Conservation (phyloP, 1,139 yeast species). For the Magnusiomyces tetraspermus region DNA sequence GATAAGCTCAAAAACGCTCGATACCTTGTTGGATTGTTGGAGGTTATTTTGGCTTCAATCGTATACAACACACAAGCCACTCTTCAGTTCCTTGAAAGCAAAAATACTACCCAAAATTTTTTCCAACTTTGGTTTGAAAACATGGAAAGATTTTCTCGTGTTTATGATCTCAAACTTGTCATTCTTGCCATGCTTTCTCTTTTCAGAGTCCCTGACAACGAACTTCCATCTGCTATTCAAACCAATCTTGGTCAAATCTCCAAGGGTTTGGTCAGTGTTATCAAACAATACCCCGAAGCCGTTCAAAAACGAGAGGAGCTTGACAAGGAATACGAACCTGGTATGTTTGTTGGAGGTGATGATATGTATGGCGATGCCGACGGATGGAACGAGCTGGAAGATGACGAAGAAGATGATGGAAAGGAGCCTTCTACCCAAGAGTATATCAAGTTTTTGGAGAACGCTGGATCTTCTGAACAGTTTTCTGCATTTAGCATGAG, state of each 20-base stretch:
- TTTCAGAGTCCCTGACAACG: slow-evolving; percentile 35
- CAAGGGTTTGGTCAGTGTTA: slow-evolving; percentile 39
- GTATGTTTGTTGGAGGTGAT: slow-evolving; percentile 17
- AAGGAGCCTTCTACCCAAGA: slow-evolving; percentile 22
- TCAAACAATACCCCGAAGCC: slow-evolving; percentile 62
- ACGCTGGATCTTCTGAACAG: slow-evolving; percentile 2
- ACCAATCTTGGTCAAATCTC: slow-evolving; percentile 37
- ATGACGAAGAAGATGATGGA: slow-evolving; percentile 8
- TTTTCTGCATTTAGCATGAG: slow-evolving; percentile 1
- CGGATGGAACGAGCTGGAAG: slow-evolving; percentile 24
- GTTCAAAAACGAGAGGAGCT: slow-evolving; percentile 54
- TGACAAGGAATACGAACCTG: slow-evolving; percentile 45
- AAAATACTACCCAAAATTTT: slow-evolving; percentile 41
- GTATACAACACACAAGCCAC: slow-evolving; percentile 53
- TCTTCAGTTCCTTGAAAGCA: slow-evolving; percentile 43
- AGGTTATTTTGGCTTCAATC: slow-evolving; percentile 59
- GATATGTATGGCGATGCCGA: slow-evolving; percentile 14
- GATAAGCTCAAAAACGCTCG: slow-evolving; percentile 30
- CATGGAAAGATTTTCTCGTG: slow-evolving; percentile 54
- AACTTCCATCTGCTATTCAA: slow-evolving; percentile 30
- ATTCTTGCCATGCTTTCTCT: slow-evolving; percentile 54
- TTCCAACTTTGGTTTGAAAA: slow-evolving; percentile 60
- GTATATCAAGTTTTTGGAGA: slow-evolving; percentile 27
- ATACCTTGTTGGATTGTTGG: slow-evolving; percentile 49
- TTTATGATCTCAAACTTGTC: slow-evolving; percentile 71